Conservation (phyloP, 2,329 filamentous ascomycete genomes). For the Waltergamsia citrina region DNA sequence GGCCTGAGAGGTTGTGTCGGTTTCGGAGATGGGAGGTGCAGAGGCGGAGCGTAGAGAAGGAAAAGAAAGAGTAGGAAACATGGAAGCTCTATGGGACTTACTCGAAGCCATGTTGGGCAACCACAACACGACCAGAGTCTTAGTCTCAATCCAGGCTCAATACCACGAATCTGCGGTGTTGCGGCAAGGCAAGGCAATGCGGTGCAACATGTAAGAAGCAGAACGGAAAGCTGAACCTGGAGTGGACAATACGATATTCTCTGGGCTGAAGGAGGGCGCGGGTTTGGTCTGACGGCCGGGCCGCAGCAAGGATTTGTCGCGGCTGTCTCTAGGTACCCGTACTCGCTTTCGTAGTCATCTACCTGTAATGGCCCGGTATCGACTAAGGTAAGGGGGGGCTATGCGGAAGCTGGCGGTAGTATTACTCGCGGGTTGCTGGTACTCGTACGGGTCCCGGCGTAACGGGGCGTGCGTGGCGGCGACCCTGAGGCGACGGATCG, state of each 20-base stretch:
- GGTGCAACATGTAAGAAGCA: background rate
- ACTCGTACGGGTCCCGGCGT: background rate
- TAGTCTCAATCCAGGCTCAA: slow-evolving; percentile 1
- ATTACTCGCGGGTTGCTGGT: too few species aligned
- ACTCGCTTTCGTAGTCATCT: too few species aligned
- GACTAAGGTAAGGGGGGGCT: too few species aligned
- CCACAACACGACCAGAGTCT: slow-evolving; percentile 15
- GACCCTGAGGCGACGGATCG: background rate
- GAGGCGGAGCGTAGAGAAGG: slow-evolving; percentile 15
- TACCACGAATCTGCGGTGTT: background rate
- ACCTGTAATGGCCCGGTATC: too few species aligned
- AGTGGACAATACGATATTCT: too few species aligned
- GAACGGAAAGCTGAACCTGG: too few species aligned
- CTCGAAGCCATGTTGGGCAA: slow-evolving; percentile 33
- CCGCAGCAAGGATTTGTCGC: too few species aligned
- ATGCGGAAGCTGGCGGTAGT: background rate
- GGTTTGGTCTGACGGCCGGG: too few species aligned
- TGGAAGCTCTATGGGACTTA: slow-evolving; percentile 31
- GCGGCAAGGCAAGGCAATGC: background rate
- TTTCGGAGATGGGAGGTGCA: slow-evolving; percentile 7
- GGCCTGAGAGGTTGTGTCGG: slow-evolving; percentile 5
- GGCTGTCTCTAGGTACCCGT: too few species aligned
- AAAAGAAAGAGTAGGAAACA: slow-evolving; percentile 26
- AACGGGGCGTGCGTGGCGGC: background rate
- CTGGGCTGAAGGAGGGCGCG: too few species aligned